Evolutionary conservation across 108 stramenopile genomes (phyloP).

Genomic region (Conticribra guillardii): DNA sequence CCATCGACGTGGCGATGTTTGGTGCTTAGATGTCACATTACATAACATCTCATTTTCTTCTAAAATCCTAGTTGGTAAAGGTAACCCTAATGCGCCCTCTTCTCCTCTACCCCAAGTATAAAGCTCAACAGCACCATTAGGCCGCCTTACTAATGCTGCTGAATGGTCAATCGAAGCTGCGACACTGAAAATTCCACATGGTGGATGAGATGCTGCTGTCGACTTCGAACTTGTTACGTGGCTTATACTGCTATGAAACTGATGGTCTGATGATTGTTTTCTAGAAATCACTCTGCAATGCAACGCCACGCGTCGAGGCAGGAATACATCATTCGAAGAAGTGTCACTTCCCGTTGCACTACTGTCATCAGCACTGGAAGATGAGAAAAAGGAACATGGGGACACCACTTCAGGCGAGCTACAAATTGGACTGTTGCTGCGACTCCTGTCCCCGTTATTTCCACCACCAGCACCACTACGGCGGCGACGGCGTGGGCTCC

Average conservation of each 20-base stretch:
- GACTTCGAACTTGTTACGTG: constrained; percentile 17
- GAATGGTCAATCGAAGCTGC: constrained; percentile 81
- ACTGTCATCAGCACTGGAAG: constrained; percentile 22
- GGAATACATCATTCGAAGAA: constrained; percentile 42
- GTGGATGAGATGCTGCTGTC: constrained; percentile 26
- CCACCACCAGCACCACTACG: constrained; percentile 4
- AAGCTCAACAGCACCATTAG: constrained; percentile 73
- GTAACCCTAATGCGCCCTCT: constrained; percentile 59
- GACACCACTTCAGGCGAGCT: constrained; percentile 7
- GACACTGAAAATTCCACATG: constrained; percentile 77
- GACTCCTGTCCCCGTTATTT: too few species aligned
- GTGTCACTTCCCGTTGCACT: neutral
- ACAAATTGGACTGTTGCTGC: constrained; percentile 1
- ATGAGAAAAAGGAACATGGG: constrained; percentile 11
- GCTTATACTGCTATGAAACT: too few species aligned
- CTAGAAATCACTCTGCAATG: constrained; percentile 58
- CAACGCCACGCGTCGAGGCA: constrained; percentile 82
- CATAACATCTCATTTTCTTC: neutral
- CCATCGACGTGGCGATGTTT: constrained; percentile 12
- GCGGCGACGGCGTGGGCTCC: constrained; percentile 8
- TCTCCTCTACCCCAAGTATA: constrained; percentile 85
- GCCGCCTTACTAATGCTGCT: constrained; percentile 74
- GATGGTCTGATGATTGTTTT: neutral
- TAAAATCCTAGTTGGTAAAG: constrained; percentile 1
- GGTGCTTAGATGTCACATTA: too few species aligned